These are phyloP conservation scores for Chenopodium suecicum DNA, from an alignment of 148 eudicot genomes.

Conservation along the genomic window DNA sequence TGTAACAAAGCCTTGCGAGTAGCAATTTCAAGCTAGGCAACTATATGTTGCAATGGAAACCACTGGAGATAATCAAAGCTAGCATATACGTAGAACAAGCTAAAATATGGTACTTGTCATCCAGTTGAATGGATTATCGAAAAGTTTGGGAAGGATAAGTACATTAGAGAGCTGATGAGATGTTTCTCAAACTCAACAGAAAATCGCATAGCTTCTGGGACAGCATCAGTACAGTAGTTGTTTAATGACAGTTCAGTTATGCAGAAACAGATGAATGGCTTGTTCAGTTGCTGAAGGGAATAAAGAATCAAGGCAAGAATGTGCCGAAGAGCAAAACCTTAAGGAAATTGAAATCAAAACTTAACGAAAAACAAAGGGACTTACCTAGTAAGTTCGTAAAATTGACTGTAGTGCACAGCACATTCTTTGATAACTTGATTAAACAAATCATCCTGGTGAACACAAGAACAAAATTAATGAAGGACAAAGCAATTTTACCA, in stretches of 20 bases:
- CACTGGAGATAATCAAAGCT: not conserved
- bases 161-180: not conserved
- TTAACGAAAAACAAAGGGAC: not conserved
- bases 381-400: constrained; percentile 61
- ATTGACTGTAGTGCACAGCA: constrained; percentile 67
- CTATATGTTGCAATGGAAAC: not conserved
- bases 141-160: not conserved
- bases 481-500: not conserved
- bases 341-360: too few relatives aligned
- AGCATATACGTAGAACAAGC: not conserved
- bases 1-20: not conserved
- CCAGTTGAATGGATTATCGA: not conserved
- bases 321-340: too few relatives aligned
- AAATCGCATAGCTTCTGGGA: not conserved
- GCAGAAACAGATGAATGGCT: not conserved
- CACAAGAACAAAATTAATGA: constrained; percentile 15
- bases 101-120: not conserved
- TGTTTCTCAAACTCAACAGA: not conserved
- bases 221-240: not conserved
- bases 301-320: not conserved
- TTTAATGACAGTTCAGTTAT: not conserved
- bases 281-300: not conserved
- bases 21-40: not conserved
- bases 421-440: constrained; percentile 87
- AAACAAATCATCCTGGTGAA: constrained; percentile 64